Conservation (phyloP, 1,284 basidiomycete genomes). For the Trichosporon sp. region DNA sequence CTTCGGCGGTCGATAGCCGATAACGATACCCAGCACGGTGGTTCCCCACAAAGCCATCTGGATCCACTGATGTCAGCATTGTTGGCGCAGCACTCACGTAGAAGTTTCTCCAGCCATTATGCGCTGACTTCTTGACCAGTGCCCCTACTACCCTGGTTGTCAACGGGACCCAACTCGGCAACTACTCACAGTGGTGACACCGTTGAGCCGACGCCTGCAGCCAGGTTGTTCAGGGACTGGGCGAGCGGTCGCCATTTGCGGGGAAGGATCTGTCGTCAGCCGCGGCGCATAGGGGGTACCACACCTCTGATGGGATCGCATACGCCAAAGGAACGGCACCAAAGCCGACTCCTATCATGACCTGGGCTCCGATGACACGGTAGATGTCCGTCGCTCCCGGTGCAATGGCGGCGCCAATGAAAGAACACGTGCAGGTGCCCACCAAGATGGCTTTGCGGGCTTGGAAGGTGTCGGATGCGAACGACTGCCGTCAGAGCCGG, state of each 20-base stretch:
- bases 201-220: not conserved
- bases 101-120: conserved; percentile 12
- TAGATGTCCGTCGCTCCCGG: conserved; percentile 14
- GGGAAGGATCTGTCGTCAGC: conserved; percentile 7
- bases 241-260: conserved; percentile 9
- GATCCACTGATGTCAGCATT: conserved; percentile 10
- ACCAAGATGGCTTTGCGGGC: conserved; percentile 11
- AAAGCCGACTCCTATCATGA: conserved; percentile 16
- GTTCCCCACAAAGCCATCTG: conserved; percentile 16
- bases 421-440: conserved; percentile 8
- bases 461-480: conserved; percentile 17
- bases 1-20: conserved; percentile 17
- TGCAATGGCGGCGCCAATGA: conserved; percentile 16
- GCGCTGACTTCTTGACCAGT: not conserved
- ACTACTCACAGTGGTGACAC: not conserved
- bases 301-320: conserved; percentile 16
- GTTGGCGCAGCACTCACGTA: not conserved
- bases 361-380: conserved; percentile 13
- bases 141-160: not conserved
- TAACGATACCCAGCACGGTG: not conserved
- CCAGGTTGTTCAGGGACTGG: conserved; percentile 9
- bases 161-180: not conserved
- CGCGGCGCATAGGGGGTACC: too few relatives aligned
- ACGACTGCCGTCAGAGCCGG: conserved; percentile 4
- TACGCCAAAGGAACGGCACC: conserved; percentile 13